Percentiles rank a stretch among this genome's conserved stretches.
Evolutionary conservation across 108 stramenopile species (phyloP).

Genomic region (Chaetoceros muelleri): DNA sequence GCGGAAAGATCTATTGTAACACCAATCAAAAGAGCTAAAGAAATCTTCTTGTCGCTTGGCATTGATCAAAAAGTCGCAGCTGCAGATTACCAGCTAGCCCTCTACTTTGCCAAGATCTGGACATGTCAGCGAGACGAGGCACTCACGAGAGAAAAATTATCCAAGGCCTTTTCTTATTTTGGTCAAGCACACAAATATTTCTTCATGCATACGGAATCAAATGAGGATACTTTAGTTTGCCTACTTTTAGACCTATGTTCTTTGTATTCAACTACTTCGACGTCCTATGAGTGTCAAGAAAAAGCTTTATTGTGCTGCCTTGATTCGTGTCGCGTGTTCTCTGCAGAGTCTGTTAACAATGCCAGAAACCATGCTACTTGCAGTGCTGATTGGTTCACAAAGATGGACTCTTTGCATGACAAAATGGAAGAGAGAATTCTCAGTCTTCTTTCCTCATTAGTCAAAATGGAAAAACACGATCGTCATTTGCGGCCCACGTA

Average conservation of each 20-base stretch:
- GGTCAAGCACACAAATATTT: constrained; percentile 59
- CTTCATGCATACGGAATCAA: constrained; percentile 27
- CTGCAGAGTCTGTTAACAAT: constrained; percentile 15
- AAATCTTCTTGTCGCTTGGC: constrained; percentile 59
- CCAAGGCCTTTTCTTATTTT: constrained; percentile 60
- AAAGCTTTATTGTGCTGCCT: constrained; percentile 61
- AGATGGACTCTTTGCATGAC: constrained; percentile 52
- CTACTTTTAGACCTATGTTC: constrained; percentile 66
- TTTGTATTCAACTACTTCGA: constrained; percentile 58
- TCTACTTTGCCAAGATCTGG: constrained; percentile 67
- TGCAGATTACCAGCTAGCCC: constrained; percentile 73
- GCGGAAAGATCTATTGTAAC: constrained; percentile 63
- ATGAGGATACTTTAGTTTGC: constrained; percentile 68
- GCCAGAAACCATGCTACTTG: constrained; percentile 6
- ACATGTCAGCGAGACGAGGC: constrained; percentile 70
- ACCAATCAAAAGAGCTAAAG: constrained; percentile 64
- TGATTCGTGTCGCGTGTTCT: constrained; percentile 58
- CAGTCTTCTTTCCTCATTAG: constrained; percentile 49
- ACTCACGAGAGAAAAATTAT: constrained; percentile 69
- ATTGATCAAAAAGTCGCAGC: constrained; percentile 76
- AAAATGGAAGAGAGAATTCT: constrained; percentile 60
- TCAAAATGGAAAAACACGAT: constrained; percentile 43
- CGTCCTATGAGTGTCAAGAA: constrained; percentile 50
- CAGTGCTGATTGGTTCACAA: constrained; percentile 34
- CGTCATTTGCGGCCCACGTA: not conserved